Conservation (phyloP, 345 rosid species). For the Aquilaria yunnanensis region DNA sequence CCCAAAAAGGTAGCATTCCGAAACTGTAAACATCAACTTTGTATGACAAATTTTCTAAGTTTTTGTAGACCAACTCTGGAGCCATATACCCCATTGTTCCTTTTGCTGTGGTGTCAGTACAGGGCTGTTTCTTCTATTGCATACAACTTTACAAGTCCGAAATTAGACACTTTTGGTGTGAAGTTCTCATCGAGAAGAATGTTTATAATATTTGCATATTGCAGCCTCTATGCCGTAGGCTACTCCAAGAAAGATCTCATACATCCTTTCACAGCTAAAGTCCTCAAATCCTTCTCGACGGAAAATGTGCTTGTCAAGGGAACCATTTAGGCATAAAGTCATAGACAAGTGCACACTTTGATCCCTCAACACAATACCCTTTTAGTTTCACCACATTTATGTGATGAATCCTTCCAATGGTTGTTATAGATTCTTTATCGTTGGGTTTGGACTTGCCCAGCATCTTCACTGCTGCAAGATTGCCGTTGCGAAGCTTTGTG, state of each 20-base stretch:
- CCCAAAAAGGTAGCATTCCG: conserved; percentile 13
- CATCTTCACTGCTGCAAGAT: neutral
- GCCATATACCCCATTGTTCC: conserved; percentile 11
- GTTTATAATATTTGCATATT: conserved; percentile 11
- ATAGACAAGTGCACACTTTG: conserved; percentile 8
- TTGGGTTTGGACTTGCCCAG: conserved; percentile 3
- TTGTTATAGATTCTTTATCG: conserved; percentile 8
- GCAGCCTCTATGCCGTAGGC: conserved; percentile 13
- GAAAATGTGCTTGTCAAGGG: conserved; percentile 6
- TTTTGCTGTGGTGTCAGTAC: conserved; percentile 7
- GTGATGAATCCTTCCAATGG: too few species aligned
- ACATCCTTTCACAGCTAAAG: conserved; percentile 3
- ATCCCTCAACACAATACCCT: conserved; percentile 3
- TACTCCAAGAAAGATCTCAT: conserved; percentile 9
- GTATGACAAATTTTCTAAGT: conserved; percentile 9
- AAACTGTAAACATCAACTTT: conserved; percentile 16
- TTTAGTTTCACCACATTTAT: too few species aligned
- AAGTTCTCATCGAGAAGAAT: conserved; percentile 9
- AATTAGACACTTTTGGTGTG: conserved; percentile 7
- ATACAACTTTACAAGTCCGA: conserved; percentile 11
- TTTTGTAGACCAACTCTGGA: conserved; percentile 9
- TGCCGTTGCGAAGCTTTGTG: conserved; percentile 5
- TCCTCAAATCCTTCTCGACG: neutral
- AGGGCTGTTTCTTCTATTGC: neutral
- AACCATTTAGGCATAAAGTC: conserved; percentile 17